Conservation (phyloP, 768 basidiomycete species). For the Tricholoma furcatifolium region DNA sequence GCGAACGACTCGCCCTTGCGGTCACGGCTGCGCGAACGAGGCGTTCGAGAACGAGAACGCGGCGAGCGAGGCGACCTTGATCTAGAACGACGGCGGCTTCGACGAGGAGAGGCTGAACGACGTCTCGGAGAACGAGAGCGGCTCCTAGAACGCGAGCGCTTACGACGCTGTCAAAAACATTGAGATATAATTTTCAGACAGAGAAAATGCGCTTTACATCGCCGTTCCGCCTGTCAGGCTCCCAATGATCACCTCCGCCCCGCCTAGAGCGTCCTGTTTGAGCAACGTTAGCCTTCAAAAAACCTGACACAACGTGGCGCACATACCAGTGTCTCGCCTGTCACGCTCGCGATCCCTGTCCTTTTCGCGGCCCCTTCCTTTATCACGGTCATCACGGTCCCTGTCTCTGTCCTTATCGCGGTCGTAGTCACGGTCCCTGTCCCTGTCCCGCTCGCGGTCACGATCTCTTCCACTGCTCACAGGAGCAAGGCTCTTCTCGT, state of each 20-base stretch:
- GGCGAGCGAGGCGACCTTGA: conserved; percentile 42
- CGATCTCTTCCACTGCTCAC: conserved; percentile 40
- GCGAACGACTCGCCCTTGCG: conserved; percentile 67
- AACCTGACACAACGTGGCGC: conserved; percentile 5
- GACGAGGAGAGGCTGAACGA: conserved; percentile 65
- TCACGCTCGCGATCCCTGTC: conserved; percentile 48
- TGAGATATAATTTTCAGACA: neutral
- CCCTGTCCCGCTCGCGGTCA: conserved; percentile 45
- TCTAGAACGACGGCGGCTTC: conserved; percentile 65
- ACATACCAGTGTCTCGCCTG: conserved; percentile 58
- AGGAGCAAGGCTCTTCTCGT: conserved; percentile 53
- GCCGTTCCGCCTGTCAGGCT: conserved; percentile 68
- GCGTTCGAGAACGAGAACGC: conserved; percentile 46
- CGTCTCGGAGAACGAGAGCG: conserved; percentile 64
- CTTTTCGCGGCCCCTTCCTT: conserved; percentile 42
- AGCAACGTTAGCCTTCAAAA: conserved; percentile 3
- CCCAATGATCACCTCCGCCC: conserved; percentile 75
- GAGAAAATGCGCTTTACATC: conserved; percentile 48
- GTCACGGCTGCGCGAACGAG: conserved; percentile 50
- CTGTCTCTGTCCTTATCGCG: conserved; percentile 32
- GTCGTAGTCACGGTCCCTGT: conserved; percentile 38
- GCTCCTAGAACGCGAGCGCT: conserved; percentile 66
- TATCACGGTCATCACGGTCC: conserved; percentile 37
- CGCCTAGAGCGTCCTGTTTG: conserved; percentile 38
- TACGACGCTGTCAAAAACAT: conserved; percentile 47